These are phyloP conservation scores for Zymoseptoria passerinii DNA, from an alignment of 2,329 filamentous ascomycete species.

Conservation along the genomic window DNA sequence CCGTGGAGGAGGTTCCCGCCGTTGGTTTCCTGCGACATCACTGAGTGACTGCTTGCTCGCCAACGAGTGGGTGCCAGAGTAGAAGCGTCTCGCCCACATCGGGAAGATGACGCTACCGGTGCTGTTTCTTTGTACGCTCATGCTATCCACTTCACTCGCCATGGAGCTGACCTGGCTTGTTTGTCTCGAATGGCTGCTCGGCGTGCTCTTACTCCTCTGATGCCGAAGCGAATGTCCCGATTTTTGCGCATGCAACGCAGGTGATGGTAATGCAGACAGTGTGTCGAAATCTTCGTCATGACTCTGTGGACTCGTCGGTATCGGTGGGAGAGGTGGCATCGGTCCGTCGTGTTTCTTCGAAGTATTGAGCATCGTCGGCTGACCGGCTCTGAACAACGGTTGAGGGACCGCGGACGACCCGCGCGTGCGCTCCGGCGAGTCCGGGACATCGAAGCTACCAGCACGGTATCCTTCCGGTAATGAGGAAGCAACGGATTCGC, in stretches of 20 bases:
- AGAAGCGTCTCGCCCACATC: slow-evolving; percentile 31
- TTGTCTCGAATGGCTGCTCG: slow-evolving; percentile 21
- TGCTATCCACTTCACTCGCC: slow-evolving; percentile 9
- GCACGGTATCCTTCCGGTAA: slow-evolving; percentile 10
- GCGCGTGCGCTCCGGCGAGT: slow-evolving; percentile 25
- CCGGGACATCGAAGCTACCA: slow-evolving; percentile 14
- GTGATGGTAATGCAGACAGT: slow-evolving; percentile 27
- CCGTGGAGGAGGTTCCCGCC: slow-evolving; percentile 3
- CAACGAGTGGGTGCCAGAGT: slow-evolving; percentile 23
- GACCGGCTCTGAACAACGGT: slow-evolving; percentile 24
- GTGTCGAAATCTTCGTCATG: slow-evolving; percentile 29
- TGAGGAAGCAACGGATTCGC: slow-evolving; percentile 18
- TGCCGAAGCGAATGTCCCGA: slow-evolving; percentile 28
- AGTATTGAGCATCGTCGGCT: background rate
- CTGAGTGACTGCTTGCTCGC: slow-evolving; percentile 24
- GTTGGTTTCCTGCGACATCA: slow-evolving; percentile 13
- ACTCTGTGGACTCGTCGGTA: slow-evolving; percentile 19
- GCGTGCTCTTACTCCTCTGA: slow-evolving; percentile 25
- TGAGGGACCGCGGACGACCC: slow-evolving; percentile 28
- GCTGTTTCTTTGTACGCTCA: slow-evolving; percentile 18
- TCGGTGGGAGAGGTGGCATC: slow-evolving; percentile 25
- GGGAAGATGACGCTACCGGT: slow-evolving; percentile 29
- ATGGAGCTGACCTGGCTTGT: slow-evolving; percentile 23
- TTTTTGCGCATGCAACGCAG: slow-evolving; percentile 25
- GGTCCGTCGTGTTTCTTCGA: slow-evolving; percentile 22